Evolutionary conservation across 371 early-diverging fungal genomes (phyloP), one percentile per base, ranked within the genome.

Genomic region (Parasitella parasitica): DNA sequence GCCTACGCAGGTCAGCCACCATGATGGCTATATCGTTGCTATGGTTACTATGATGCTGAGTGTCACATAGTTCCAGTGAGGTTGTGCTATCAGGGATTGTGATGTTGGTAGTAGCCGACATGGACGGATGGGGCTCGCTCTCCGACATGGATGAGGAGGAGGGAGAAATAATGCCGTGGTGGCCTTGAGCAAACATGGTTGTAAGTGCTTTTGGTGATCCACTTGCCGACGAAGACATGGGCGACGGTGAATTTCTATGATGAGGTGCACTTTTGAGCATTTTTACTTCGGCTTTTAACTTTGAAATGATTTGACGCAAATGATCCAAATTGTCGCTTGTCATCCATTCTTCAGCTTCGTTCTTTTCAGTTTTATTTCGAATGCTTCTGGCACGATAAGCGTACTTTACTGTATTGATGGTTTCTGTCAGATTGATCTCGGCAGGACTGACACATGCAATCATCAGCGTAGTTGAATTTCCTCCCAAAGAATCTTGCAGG

Each of bases 401-500:
- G 69, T 96, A 98, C 61, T 91, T 89, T 34, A 98, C 85, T 16
- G 98, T 97, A 67, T 93, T 97, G 63, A 73, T 67, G 15, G 99
- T 95, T 75, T 99, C 99, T 27, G 86, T 85, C 59, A 93, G 80
- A 73, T 94, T 91, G 54, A 71, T 63, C 54, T 91, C 90, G 13
- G 90, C 86, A 0, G 94, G 91, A 60, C 89, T 87, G 11, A 96
- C 88, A 80, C 97, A 97, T 2, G 97, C 96, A 54, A 98, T 87
- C 95, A 98, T 94, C 22, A 97, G 67, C 0, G 97, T 93, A 38
- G 90, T 87, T 26, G 92, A 85, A 52, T 94, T 96, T 3, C 98
- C 99, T 53, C 97, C 97, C 26, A 99, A 80, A 22, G 96, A 96
- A 70, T 97, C 95, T 77, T 99, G 96, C 39, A 99, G 83, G 37